Evolutionary conservation across 495 filamentous ascomycete genomes (phyloP), one percentile per base, ranked within the genome.

Genomic region (Zalerion maritima): DNA sequence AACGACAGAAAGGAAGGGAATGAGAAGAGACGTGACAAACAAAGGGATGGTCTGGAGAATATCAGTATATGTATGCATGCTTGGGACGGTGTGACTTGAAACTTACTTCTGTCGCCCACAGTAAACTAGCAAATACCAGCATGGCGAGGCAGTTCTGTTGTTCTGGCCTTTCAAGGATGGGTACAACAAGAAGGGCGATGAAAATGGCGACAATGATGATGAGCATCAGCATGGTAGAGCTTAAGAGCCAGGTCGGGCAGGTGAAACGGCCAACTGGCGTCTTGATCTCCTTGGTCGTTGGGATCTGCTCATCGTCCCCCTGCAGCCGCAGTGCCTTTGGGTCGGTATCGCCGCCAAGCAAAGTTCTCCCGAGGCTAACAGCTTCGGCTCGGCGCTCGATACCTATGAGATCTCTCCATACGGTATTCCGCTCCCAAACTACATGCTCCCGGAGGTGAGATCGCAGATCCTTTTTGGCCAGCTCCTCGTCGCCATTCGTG

Each of bases 341-440:
- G 33, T 91, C 81, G 3, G 54, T 55, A 18, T 81, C 78, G 5
- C 70, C 62, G 11, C 85, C 85, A 3, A 94, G 67, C 26, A 97
- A 64, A 4, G 83, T 83, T 34, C 73, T 67, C 10, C 89, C 91
- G 37, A 99, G 68, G 36, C 86, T 93, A 8, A 87, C 89, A 14
- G 86, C 89, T 53, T 99, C 85, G 4, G 85, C 83, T 58, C 92
- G 89, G 14, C 89, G 67, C 58, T 99, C 89, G 37, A 99, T 82
- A 31, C 87, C 89, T 45, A 99, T 99, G 72, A 99, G 87, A 39
- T 99, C 89, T 50, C 91, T 63, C 89, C 89, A 99, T 3, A 99
- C 89, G 0, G 89, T 99, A 42, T 99, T 99, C 26, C 89, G 69
- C 45, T 99, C 89, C 91, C 91, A 99, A 18, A 96, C 85, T 11